These are phyloP conservation scores for Leccinum subtestaceum DNA, from an alignment of 768 basidiomycete species.

Conservation along the genomic window DNA sequence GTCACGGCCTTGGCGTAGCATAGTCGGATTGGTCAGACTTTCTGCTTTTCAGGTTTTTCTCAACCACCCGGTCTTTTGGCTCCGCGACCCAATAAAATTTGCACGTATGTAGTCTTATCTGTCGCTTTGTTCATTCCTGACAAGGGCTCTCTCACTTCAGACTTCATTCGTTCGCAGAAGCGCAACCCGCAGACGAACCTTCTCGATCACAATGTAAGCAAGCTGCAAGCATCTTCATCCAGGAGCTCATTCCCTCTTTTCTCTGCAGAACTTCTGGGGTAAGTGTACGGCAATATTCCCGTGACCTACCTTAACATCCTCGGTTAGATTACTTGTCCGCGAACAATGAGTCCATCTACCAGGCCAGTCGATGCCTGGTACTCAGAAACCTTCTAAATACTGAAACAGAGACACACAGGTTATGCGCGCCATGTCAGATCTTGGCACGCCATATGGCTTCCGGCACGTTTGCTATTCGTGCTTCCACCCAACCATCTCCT, in stretches of 20 bases:
- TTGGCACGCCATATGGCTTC: constrained; percentile 52
- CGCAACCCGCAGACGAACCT: constrained; percentile 51
- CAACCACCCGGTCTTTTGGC: constrained; percentile 49
- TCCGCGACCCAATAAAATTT: constrained; percentile 48
- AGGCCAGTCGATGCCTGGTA: constrained; percentile 13
- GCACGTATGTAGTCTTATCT: constrained; percentile 32
- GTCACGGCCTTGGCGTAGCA: constrained; percentile 13
- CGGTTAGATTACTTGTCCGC: constrained; percentile 44
- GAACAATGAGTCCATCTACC: constrained; percentile 46
- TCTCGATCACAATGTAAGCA: constrained; percentile 34
- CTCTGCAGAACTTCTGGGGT: constrained; percentile 22
- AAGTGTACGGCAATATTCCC: not conserved
- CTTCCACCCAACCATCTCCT: not conserved
- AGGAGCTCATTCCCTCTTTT: not conserved
- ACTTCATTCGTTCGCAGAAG: constrained; percentile 38
- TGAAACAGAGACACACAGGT: constrained; percentile 23
- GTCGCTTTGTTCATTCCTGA: not conserved
- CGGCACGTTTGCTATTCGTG: constrained; percentile 21
- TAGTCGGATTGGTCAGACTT: not conserved
- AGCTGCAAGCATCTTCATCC: not conserved
- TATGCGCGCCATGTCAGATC: constrained; percentile 52
- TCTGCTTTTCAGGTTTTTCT: constrained; percentile 29
- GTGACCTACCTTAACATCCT: not conserved
- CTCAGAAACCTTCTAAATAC: not conserved
- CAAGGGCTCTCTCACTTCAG: constrained; percentile 21